These are phyloP conservation scores for Emergomyces orientalis DNA, from an alignment of 2,329 filamentous ascomycete species.

Conservation along the genomic window DNA sequence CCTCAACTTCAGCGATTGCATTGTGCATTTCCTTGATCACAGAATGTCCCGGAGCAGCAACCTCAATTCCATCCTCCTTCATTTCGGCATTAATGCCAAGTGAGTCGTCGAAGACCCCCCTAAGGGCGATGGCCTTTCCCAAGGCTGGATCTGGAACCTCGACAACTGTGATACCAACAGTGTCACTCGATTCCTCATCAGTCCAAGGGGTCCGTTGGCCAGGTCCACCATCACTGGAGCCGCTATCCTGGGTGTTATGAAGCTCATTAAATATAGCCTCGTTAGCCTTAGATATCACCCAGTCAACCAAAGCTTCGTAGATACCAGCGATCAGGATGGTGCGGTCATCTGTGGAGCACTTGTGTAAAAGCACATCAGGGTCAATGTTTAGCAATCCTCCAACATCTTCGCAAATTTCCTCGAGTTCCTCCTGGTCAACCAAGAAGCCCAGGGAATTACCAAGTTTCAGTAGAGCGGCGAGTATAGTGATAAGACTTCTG, in stretches of 20 bases:
- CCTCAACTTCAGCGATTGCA: conserved; percentile 65
- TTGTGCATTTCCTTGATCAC: conserved; percentile 80
- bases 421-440: conserved; percentile 73
- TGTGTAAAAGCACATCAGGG: conserved; percentile 66
- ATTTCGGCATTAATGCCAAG: conserved; percentile 92
- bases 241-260: conserved; percentile 52
- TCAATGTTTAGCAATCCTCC: conserved; percentile 77
- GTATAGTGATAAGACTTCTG: conserved; percentile 71
- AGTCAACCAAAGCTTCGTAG: conserved; percentile 91
- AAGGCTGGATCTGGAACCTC: conserved; percentile 73
- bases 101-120: conserved; percentile 86
- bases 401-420: conserved; percentile 83
- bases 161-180: conserved; percentile 78
- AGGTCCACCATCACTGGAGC: conserved; percentile 55
- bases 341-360: conserved; percentile 77
- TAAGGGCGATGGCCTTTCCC: conserved; percentile 80
- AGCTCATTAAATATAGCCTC: conserved; percentile 71
- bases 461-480: conserved; percentile 81
- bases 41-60: conserved; percentile 64
- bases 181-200: conserved; percentile 65
- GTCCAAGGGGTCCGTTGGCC: conserved; percentile 56
- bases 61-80: conserved; percentile 86
- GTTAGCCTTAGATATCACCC: conserved; percentile 85
- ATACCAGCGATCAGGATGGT: conserved; percentile 72
- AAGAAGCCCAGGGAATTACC: conserved; percentile 82